Evolutionary conservation across 2,329 filamentous ascomycete genomes (phyloP).

Genomic region (Mycosphaerella arachidis): DNA sequence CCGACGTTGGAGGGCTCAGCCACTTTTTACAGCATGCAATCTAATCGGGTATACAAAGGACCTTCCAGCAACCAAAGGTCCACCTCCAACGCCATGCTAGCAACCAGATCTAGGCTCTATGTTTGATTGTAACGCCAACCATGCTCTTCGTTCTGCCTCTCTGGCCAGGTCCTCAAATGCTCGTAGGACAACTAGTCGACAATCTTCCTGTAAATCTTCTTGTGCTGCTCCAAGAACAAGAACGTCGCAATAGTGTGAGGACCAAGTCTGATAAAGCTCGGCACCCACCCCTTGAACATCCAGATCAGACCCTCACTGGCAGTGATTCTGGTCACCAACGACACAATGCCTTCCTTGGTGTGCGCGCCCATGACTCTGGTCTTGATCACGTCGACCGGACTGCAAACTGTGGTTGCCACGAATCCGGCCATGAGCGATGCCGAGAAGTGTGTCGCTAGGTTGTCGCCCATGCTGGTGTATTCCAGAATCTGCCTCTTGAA

Average conservation of each 20-base stretch:
- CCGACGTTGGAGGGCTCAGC: neutral
- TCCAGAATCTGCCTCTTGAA: constrained; percentile 69
- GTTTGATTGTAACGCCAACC: neutral
- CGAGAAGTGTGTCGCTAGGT: constrained; percentile 70
- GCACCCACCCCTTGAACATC: constrained; percentile 90
- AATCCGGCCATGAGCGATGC: constrained; percentile 75
- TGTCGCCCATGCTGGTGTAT: constrained; percentile 62
- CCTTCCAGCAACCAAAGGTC: neutral
- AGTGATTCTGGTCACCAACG: constrained; percentile 63
- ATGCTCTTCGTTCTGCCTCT: neutral
- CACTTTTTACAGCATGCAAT: neutral
- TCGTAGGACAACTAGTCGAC: constrained; percentile 3
- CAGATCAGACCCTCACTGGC: constrained; percentile 67
- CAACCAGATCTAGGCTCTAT: neutral
- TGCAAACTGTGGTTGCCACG: constrained; percentile 78
- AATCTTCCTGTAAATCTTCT: constrained; percentile 63
- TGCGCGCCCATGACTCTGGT: constrained; percentile 76
- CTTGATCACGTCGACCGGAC: constrained; percentile 84
- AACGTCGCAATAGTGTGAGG: constrained; percentile 84
- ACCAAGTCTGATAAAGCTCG: constrained; percentile 64
- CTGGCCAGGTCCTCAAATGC: neutral
- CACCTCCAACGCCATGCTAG: constrained; percentile 6
- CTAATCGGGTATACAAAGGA: neutral
- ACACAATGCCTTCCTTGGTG: constrained; percentile 49
- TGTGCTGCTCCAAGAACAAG: constrained; percentile 80